phyloP scores from a whole-genome alignment of 129 eudicot species.

The Sambucus nigra region DNA sequence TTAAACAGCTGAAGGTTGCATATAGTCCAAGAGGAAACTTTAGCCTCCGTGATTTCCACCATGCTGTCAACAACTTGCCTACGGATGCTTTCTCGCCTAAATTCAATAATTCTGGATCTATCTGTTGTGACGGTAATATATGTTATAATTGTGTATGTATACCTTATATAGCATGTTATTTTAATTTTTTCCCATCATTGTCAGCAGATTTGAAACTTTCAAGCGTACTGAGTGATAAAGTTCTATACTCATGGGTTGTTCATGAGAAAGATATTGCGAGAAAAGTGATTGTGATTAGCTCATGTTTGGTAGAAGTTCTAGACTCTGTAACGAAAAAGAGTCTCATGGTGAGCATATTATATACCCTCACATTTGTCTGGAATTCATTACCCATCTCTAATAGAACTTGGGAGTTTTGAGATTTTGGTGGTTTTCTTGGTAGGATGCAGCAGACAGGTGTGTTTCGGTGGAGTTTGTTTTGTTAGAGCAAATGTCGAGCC shows the following conservation, averaged over 20 bases:
- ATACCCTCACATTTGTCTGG: not conserved
- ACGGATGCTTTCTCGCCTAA: slow-evolving; percentile 56
- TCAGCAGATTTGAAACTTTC: slow-evolving; percentile 49
- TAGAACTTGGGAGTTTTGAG: not conserved
- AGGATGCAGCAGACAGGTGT: slow-evolving; percentile 74
- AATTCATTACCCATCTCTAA: not conserved
- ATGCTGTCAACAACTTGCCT: slow-evolving; percentile 80
- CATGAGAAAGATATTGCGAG: slow-evolving; percentile 50
- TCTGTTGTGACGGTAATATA: slow-evolving; percentile 38
- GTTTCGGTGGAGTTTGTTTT: slow-evolving; percentile 65
- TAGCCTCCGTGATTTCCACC: slow-evolving; percentile 87
- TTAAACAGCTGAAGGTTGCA: slow-evolving; percentile 73
- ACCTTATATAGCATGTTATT: not conserved
- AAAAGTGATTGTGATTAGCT: slow-evolving; percentile 63
- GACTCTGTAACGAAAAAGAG: slow-evolving; percentile 44
- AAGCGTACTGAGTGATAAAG: slow-evolving; percentile 56
- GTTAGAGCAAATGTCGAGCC: slow-evolving; percentile 49
- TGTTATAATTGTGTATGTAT: not conserved
- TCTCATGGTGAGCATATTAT: slow-evolving; percentile 45
- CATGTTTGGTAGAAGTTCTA: slow-evolving; percentile 38
- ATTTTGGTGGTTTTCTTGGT: slow-evolving; percentile 8
- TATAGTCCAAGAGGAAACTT: slow-evolving; percentile 74
- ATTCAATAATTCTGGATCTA: slow-evolving; percentile 31
- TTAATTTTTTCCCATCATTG: not conserved
- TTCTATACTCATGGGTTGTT: slow-evolving; percentile 58